Base-by-base conservation (phyloP, 208 protist genomes). In the Lotmaria passim region DNA sequence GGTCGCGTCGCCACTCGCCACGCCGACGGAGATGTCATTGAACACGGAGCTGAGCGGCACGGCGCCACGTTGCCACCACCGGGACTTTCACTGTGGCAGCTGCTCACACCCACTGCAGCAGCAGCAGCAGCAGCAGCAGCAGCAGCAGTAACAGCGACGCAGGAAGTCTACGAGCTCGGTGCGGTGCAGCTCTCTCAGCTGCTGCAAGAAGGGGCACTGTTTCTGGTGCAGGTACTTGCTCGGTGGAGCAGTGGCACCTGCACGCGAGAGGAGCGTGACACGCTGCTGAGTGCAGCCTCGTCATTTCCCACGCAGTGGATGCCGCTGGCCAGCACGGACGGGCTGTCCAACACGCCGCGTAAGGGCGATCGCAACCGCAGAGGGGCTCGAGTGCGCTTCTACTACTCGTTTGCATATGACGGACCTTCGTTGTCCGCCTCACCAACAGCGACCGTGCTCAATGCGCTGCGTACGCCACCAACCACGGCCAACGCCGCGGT, bases 231-330 rank as follows among this genome's bases (percentile, higher is more conserved):
- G 56, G 44, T 70, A 19, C 47, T 76, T 3, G 38, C 44, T 15
- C 62, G 70, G 44, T 76, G 70, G 70, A 65, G 46, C 44, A 36
- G 70, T 38, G 70, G 50, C 12, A 34, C 51, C 33, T 76, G 52
- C 56, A 59, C 61, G 11, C 33, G 14, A 5, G 56, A 56, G 43
- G 70, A 57, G 53, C 55, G 70, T 19, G 70, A 76, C 30, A 30
- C 70, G 39, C 31, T 76, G 55, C 70, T 76, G 55, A 0, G 26
- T n/a, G 55, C 62, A 10, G 62, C 62, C 5, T 36, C 62, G 15
- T n/a, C 53, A 46, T 62, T 59, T 23, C 70, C 70, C n/a, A 70
- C 70, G 15, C 70, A 59, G 28, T 76, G 70, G 70, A 65, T 76
- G 70, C 44, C 62, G 23, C 31, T 76, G 38, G 28, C 52, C 4